Evolutionary conservation across 805 yeast genomes (phyloP), one percentile per base, ranked within the genome.

Genomic region (Starmerella gropengiesseri): DNA sequence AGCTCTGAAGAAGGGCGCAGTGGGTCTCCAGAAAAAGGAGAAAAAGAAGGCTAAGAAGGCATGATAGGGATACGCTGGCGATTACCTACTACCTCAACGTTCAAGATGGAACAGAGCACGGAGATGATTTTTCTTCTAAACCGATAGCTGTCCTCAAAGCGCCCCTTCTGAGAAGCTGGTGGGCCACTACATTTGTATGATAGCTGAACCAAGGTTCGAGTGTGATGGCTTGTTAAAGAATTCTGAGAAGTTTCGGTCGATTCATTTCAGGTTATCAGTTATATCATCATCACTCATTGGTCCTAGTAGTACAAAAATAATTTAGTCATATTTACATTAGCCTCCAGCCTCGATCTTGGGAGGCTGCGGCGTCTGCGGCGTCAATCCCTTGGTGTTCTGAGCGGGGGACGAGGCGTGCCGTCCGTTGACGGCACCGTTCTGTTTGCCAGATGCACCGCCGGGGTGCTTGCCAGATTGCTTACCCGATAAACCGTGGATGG

Each of bases 1-100:
- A 32, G 73, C 73, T 0, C 67, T 86, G 43, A 86, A 83, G 58
- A 57, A 67, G 18, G 87, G 91, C 4, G 75, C 82, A 60, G 65
- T 65, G 3, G 95, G 94, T 1, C 69, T 87, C 60, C 73, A 76
- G 57, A 83, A 80, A 72, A 85, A 83, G 66, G 84, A 81, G 46
- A 84, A 83, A 68, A 77, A 77, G 63, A 78, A 76, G 68, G 73
- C 71, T 14, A 37, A 22, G 41, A 27, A 21, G 33, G 31, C 34
- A 28, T 27, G 41, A 31, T 7, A 12, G 29, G 27, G 22, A 25
- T 14, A 5, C 37, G 11, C 21, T 13, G 14, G 31, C n/a, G 31
- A 13, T 13, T 16, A 17, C 16, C n/a, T n/a, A n/a, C n/a, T n/a
- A n/a, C n/a, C n/a, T n/a, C n/a, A 14, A 30, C 20, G 18, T 18